These are phyloP conservation scores for Plectosphaerella cucumerina DNA, from an alignment of 2,329 filamentous ascomycete genomes.

Conservation along the genomic window DNA sequence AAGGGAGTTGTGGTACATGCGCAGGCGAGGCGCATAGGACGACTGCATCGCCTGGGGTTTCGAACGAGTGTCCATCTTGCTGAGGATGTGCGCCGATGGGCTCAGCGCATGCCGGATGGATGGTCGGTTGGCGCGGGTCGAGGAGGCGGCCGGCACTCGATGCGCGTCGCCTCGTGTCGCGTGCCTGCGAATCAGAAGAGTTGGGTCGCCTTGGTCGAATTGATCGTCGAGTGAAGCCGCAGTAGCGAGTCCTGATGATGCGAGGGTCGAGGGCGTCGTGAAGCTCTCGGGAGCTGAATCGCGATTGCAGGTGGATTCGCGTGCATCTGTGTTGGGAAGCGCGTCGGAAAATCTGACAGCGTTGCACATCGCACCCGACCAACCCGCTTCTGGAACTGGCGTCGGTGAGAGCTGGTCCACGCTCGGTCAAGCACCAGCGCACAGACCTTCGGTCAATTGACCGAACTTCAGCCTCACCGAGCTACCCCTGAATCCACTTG, in stretches of 20 bases:
- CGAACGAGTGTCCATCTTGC: constrained; percentile 43
- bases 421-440: too few relatives aligned
- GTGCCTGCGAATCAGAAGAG: not conserved
- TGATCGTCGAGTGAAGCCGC: not conserved
- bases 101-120: constrained; percentile 1
- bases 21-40: constrained; percentile 85
- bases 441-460: too few relatives aligned
- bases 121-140: not conserved
- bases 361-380: too few relatives aligned
- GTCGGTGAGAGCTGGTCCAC: too few relatives aligned
- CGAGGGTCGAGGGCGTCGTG: not conserved
- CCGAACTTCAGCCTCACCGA: too few relatives aligned
- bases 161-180: constrained; percentile 1
- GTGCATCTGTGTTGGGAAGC: not conserved
- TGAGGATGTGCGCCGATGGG: constrained; percentile 1
- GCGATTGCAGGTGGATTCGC: not conserved
- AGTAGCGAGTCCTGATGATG: not conserved
- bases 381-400: too few relatives aligned
- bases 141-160: not conserved
- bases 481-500: too few relatives aligned
- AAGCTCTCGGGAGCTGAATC: not conserved
- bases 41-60: constrained; percentile 83
- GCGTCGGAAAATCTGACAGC: not conserved
- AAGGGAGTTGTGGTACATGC: constrained; percentile 87
- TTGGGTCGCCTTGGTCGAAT: not conserved